Percentiles rank a stretch among this genome's conserved stretches.
phyloP scores from a whole-genome alignment of 176 grass and related monocot genomes.

The Eragrostis curvula region DNA sequence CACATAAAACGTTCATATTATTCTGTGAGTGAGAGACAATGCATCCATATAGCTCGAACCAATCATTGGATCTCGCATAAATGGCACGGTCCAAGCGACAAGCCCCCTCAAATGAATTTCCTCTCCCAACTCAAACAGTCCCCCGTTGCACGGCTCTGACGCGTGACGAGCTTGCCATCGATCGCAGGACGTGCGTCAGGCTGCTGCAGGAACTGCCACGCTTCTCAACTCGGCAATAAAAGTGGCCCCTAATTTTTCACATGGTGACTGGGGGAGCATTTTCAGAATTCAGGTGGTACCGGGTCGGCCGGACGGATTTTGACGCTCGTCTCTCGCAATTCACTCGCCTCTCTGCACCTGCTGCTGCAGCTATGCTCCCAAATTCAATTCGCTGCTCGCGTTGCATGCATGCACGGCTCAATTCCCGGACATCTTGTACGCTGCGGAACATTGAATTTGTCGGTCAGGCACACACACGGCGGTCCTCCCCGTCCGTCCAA shows the following conservation, averaged over 20 bases:
- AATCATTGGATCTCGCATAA: conserved; percentile 25
- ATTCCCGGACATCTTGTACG: conserved; percentile 41
- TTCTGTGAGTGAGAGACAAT: no score
- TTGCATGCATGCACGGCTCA: neutral
- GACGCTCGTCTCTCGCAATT: conserved; percentile 30
- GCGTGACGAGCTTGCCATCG: neutral
- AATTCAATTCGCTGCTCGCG: conserved; percentile 3
- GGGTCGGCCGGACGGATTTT: neutral
- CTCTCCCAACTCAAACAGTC: neutral
- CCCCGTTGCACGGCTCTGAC: conserved; percentile 14
- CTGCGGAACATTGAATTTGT: conserved; percentile 43
- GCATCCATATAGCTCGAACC: neutral
- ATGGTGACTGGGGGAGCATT: conserved; percentile 27
- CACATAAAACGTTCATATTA: no score
- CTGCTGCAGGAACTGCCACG: neutral
- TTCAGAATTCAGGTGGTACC: conserved; percentile 33
- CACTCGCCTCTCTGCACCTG: neutral
- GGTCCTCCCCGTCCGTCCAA: neutral
- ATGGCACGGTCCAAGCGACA: conserved; percentile 23
- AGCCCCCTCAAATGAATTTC: neutral
- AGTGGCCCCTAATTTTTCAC: conserved; percentile 19
- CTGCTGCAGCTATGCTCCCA: neutral
- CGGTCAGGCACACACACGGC: conserved; percentile 12
- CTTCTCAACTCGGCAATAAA: conserved; percentile 39
- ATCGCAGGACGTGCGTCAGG: neutral